phyloP scores from a whole-genome alignment of 768 basidiomycete genomes.

The Amyloporia xantha region DNA sequence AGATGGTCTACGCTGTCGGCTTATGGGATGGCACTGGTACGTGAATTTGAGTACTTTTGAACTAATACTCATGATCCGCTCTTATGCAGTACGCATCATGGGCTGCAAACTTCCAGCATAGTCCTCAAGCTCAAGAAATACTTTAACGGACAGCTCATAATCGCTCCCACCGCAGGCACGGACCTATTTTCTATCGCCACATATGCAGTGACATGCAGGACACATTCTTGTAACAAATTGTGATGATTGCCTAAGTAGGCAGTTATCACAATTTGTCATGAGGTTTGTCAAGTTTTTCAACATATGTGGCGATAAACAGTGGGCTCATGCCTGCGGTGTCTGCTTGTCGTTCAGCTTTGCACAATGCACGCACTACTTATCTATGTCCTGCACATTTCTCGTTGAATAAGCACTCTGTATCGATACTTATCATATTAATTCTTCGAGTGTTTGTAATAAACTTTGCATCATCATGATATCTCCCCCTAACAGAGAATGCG shows the following conservation, averaged over 20 bases:
- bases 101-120: constrained; percentile 45
- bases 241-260: no score
- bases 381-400: not conserved
- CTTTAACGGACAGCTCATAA: not conserved
- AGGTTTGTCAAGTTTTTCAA: no score
- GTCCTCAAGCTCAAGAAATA: not conserved
- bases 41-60: constrained; percentile 10
- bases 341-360: not conserved
- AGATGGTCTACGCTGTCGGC: constrained; percentile 78
- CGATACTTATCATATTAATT: not conserved
- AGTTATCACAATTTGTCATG: no score
- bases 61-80: constrained; percentile 10
- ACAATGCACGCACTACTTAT: not conserved
- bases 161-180: no score
- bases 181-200: no score
- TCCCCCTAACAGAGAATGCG: no score
- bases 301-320: no score
- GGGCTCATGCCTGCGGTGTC: no score
- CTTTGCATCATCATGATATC: no score
- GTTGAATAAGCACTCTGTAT: not conserved
- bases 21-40: constrained; percentile 57
- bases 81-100: constrained; percentile 44
- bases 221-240: no score
- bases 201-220: no score
- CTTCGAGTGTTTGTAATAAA: no score